These are phyloP conservation scores for Cicer pinnatifidum DNA, from an alignment of 306 rosid genomes.

Conservation along the genomic window DNA sequence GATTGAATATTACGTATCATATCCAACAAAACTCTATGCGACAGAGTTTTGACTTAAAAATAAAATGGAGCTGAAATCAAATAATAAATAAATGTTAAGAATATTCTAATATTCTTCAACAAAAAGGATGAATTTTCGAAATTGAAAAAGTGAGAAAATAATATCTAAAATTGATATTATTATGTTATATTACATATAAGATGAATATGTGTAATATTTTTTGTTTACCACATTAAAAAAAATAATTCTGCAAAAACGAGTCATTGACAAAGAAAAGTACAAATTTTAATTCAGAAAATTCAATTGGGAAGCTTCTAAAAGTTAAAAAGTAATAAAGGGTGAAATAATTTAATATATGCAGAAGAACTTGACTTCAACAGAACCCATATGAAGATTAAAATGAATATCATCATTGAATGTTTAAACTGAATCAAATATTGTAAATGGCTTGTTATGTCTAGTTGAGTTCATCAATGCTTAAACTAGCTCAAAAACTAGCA, in stretches of 20 bases:
- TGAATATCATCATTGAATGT: not conserved
- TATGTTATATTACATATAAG: no score
- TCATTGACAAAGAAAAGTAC: constrained; percentile 18
- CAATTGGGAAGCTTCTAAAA: constrained; percentile 39
- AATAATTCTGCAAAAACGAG: not conserved
- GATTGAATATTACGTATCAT: no score
- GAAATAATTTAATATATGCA: not conserved
- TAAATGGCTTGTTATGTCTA: constrained; percentile 7
- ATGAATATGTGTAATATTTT: not conserved
- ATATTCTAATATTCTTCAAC: no score
- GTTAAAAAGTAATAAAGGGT: not conserved
- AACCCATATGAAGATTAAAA: not conserved
- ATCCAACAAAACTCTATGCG: no score
- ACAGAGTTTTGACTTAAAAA: no score
- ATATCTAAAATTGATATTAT: no score
- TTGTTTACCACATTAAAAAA: not conserved
- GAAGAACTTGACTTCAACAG: constrained; percentile 29
- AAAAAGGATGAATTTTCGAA: no score
- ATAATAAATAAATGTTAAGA: no score
- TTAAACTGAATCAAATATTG: constrained; percentile 20
- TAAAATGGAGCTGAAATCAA: no score
- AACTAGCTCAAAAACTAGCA: constrained; percentile 17
- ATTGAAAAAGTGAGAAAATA: no score
- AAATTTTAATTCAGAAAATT: not conserved
- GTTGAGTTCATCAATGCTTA: not conserved